Evolutionary conservation across 768 basidiomycete genomes (phyloP), one percentile per base, ranked within the genome.

Genomic region (Collybia sp.): DNA sequence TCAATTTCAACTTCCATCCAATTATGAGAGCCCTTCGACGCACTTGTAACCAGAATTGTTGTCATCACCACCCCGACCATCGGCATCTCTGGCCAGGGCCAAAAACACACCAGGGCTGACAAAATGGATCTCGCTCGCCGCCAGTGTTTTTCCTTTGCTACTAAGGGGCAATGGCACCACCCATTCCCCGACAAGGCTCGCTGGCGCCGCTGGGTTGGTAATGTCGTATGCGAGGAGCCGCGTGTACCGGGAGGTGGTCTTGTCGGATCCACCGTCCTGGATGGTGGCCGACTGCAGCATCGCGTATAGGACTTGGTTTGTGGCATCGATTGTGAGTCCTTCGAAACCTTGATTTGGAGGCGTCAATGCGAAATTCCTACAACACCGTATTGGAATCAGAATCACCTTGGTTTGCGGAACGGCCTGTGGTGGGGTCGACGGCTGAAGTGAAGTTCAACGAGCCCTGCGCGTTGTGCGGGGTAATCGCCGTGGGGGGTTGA

Each of bases 211-310:
- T 0, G 67, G 57, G 32, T 64, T 54, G 1, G 70, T 63, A 33
- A 83, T 60, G 53, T 83, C 66, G 50, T 74, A 86, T 0, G 75
- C 76, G 36, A 83, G 59, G 19, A 85, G 63, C 12, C 83, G 73
- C 3, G 81, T 79, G 59, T 68, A 78, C 6, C 76, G 65, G 0
- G 71, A 70, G 8, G 73, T 78, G 3, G 55, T 59, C 50, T 76
- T 72, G 45, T 69, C 61, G 33, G 55, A 51, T 0, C 78, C 79
- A n/a, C 82, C 79, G 51, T 84, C 83, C 51, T 85, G 83, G 3
- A 81, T 72, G 1, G 77, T 70, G 0, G 80, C 83, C 5, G 75
- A 71, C 53, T 87, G 84, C 1, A 85, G 68, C 53, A 85, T 71
- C 0, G 73, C 81, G 55, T 80, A 85, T 1, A 85, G 67, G 1